phyloP scores from a whole-genome alignment of 108 stramenopile genomes.

The Poteriospumella lacustris region DNA sequence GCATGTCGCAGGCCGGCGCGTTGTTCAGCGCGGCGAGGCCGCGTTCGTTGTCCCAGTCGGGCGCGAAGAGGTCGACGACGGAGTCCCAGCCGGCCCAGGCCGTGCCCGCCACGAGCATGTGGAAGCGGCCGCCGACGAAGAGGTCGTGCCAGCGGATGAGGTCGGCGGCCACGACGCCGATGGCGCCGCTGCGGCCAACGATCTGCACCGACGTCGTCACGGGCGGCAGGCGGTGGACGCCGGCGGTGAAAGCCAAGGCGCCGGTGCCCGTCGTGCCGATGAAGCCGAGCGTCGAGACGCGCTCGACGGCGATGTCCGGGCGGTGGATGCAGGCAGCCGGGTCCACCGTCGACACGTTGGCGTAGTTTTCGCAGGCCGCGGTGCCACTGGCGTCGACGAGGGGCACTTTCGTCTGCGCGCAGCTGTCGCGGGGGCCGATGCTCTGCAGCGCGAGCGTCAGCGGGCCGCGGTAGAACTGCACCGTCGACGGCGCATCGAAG shows the following conservation, averaged over 20 bases:
- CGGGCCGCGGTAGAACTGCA: neutral
- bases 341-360: neutral
- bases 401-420: constrained; percentile 20
- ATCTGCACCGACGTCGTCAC: neutral
- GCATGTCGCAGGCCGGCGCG: neutral
- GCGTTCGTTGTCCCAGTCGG: neutral
- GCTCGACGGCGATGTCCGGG: neutral
- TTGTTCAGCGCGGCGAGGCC: neutral
- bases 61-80: neutral
- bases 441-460: neutral
- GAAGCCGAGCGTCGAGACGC: neutral
- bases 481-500: neutral
- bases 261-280: constrained; percentile 13
- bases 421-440: neutral
- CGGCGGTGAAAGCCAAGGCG: neutral
- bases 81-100: constrained; percentile 17
- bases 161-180: constrained; percentile 1
- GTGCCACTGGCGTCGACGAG: neutral
- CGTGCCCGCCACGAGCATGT: neutral
- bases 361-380: neutral
- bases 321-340: neutral
- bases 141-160: neutral
- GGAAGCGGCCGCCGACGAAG: neutral
- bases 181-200: neutral
- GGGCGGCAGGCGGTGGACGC: constrained; percentile 6